These are phyloP conservation scores for Melaleuca alternifolia DNA, from an alignment of 345 rosid genomes.

Conservation along the genomic window DNA sequence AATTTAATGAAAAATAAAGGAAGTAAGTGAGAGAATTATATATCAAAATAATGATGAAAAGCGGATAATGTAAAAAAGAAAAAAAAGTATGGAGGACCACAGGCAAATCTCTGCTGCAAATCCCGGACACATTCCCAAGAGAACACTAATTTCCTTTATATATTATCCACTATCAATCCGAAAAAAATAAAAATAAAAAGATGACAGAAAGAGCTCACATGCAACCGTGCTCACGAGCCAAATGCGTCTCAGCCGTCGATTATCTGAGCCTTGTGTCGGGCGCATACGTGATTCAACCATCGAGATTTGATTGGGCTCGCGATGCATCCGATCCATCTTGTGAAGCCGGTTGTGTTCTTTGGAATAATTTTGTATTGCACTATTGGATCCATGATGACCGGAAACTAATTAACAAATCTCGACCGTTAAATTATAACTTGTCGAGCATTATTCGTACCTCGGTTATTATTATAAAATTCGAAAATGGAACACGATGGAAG, in stretches of 20 bases:
- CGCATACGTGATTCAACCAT: too few species aligned
- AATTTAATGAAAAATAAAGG: not conserved
- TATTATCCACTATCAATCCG: too few species aligned
- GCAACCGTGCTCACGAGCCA: not conserved
- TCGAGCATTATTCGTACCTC: not conserved
- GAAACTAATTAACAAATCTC: not conserved
- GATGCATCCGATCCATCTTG: too few species aligned
- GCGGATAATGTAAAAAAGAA: not conserved
- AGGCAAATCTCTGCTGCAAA: not conserved
- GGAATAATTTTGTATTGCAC: too few species aligned
- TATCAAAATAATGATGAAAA: not conserved
- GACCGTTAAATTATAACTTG: not conserved
- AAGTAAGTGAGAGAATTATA: not conserved
- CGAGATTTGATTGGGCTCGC: too few species aligned
- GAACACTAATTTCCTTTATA: not conserved
- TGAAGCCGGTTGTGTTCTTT: too few species aligned
- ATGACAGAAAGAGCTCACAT: too few species aligned
- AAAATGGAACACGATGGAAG: not conserved
- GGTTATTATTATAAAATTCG: not conserved
- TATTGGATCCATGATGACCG: not conserved
- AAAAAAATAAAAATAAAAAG: too few species aligned
- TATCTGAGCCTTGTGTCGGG: not conserved
- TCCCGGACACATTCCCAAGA: not conserved
- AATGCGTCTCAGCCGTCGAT: not conserved
- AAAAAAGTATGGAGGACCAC: not conserved